Conservation (phyloP, 2,329 filamentous ascomycete species). For the Grosmannia huntii region DNA sequence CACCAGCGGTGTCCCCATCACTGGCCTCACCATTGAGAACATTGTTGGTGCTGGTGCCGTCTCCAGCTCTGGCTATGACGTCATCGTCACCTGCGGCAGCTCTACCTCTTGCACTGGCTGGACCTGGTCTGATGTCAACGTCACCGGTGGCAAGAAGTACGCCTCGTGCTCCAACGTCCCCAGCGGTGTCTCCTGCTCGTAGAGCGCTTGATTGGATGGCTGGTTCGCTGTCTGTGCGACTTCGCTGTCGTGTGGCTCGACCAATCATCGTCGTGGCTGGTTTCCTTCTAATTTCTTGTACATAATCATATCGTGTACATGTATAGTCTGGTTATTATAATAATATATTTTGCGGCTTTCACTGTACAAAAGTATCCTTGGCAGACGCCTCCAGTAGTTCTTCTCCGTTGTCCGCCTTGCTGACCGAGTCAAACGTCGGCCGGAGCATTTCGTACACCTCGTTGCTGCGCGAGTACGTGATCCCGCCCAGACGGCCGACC, state of each 20-base stretch:
- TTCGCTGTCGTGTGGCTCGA: not conserved
- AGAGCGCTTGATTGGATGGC: not conserved
- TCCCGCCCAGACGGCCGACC: conserved; percentile 69
- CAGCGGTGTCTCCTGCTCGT: conserved; percentile 4
- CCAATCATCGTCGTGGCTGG: too few species aligned
- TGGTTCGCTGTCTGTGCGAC: not conserved
- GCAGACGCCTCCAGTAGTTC: conserved; percentile 7
- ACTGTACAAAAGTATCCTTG: too few species aligned
- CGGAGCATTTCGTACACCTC: conserved; percentile 61
- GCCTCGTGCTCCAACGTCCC: conserved; percentile 8
- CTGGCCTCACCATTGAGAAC: conserved; percentile 31
- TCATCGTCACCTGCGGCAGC: conserved; percentile 23
- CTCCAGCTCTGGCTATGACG: conserved; percentile 20
- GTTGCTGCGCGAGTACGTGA: conserved; percentile 62
- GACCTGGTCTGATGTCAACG: conserved; percentile 21
- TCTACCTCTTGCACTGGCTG: conserved; percentile 22
- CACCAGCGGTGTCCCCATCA: conserved; percentile 26
- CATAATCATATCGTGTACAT: too few species aligned
- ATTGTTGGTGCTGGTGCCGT: conserved; percentile 24
- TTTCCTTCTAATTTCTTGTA: too few species aligned
- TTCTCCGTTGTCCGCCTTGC: conserved; percentile 24
- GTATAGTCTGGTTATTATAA: too few species aligned
- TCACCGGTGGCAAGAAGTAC: conserved; percentile 22
- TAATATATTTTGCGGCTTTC: too few species aligned
- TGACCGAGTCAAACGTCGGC: conserved; percentile 35